A percentile compares a stretch with the other conserved stretches of the same genome.
Evolutionary conservation across 2,329 filamentous ascomycete genomes (phyloP).

Genomic region (Aspergillus aculeatinus): DNA sequence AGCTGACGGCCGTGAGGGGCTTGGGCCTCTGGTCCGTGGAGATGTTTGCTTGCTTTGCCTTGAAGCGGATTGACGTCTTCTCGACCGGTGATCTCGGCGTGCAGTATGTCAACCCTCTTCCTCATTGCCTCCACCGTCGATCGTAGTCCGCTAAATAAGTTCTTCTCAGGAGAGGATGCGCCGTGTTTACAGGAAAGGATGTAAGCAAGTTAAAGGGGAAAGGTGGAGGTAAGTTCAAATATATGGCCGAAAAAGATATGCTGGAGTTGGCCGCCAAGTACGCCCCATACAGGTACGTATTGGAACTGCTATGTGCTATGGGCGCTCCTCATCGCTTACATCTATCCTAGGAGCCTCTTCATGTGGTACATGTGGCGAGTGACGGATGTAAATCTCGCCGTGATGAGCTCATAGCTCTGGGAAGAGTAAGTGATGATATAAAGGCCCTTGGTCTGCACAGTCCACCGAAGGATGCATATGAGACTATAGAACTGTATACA

Average conservation of each 20-base stretch:
- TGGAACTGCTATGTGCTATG: neutral
- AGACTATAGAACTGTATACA: neutral
- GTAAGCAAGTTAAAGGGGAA: constrained; percentile 78
- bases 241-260: constrained; percentile 95
- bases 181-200: constrained; percentile 78
- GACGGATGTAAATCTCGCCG: constrained; percentile 70
- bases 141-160: constrained; percentile 14
- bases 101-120: constrained; percentile 55
- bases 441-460: neutral
- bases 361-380: constrained; percentile 99
- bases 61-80: constrained; percentile 94
- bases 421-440: neutral
- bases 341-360: constrained; percentile 68
- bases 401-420: constrained; percentile 35
- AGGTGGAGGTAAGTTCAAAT: constrained; percentile 91
- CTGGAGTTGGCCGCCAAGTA: constrained; percentile 75
- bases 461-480: neutral
- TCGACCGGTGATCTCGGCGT: constrained; percentile 89
- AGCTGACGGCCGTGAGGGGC: constrained; percentile 80
- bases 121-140: neutral
- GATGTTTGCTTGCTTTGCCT: constrained; percentile 96
- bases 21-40: constrained; percentile 89
- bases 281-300: constrained; percentile 69
- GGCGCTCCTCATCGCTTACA: constrained; percentile 18
- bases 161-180: constrained; percentile 70